phyloP scores from a whole-genome alignment of 1,284 basidiomycete species.

The Peniophora sp. region DNA sequence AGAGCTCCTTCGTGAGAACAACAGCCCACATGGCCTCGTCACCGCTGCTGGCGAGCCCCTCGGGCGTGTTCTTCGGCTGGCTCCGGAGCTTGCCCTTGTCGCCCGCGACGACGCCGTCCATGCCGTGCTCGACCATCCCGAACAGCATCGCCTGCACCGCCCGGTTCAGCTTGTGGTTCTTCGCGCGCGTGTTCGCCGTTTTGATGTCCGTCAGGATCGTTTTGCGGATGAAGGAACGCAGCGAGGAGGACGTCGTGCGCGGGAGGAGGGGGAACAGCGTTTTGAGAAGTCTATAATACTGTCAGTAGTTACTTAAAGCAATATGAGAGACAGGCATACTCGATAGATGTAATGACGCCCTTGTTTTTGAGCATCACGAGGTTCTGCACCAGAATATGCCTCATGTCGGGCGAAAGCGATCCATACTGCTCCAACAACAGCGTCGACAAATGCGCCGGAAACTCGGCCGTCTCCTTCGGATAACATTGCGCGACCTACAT shows the following conservation, averaged over 20 bases:
- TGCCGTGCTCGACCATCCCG: constrained; percentile 88
- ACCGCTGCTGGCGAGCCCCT: constrained; percentile 39
- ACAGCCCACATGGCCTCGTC: constrained; percentile 99
- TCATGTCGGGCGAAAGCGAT: constrained; percentile 66
- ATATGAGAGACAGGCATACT: constrained; percentile 28
- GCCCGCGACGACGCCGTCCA: constrained; percentile 73
- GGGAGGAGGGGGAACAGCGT: constrained; percentile 92
- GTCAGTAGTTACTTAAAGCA: constrained; percentile 3
- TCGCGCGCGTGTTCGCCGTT: constrained; percentile 82
- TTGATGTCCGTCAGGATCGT: constrained; percentile 96
- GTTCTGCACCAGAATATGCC: constrained; percentile 81
- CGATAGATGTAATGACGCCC: constrained; percentile 85
- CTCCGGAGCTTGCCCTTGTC: constrained; percentile 72
- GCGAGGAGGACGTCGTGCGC: constrained; percentile 77
- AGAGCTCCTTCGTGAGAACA: constrained; percentile 88
- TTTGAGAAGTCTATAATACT: constrained; percentile 65
- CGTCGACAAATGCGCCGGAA: constrained; percentile 71
- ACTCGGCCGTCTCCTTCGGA: constrained; percentile 77
- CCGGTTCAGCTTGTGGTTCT: constrained; percentile 94
- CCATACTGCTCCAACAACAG: constrained; percentile 74
- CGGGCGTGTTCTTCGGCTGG: constrained; percentile 29
- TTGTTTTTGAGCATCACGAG: constrained; percentile 92
- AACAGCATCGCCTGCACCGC: constrained; percentile 96
- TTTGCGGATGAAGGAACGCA: constrained; percentile 84
- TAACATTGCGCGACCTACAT: constrained; percentile 81